These are phyloP conservation scores for Laburnicola sp. DNA, from an alignment of 2,329 filamentous ascomycete genomes.

Conservation along the genomic window DNA sequence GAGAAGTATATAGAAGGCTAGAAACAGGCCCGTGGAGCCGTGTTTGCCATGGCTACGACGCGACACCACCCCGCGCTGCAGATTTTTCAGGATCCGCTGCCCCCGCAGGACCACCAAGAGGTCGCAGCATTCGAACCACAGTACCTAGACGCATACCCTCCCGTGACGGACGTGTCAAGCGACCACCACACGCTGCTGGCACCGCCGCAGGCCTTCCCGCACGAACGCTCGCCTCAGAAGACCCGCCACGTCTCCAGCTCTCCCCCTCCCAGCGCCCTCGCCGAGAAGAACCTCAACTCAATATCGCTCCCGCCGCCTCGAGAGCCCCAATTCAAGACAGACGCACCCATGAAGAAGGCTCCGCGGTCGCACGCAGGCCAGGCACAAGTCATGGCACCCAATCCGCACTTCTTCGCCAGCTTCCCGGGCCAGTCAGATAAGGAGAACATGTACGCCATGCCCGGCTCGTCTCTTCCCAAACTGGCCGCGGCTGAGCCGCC, in stretches of 20 bases:
- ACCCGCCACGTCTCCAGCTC: conserved; percentile 60
- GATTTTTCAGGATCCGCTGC: conserved; percentile 61
- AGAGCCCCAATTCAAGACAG: conserved; percentile 59
- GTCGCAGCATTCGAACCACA: conserved; percentile 56
- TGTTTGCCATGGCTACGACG: conserved; percentile 56
- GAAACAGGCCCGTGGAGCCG: conserved; percentile 27
- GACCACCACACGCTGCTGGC: conserved; percentile 69
- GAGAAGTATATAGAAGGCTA: conserved; percentile 35
- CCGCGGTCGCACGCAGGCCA: conserved; percentile 52
- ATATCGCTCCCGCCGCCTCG: conserved; percentile 68
- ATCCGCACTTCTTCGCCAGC: conserved; percentile 57
- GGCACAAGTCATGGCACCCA: conserved; percentile 48
- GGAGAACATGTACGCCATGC: conserved; percentile 52
- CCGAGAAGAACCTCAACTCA: conserved; percentile 66
- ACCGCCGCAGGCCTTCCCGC: conserved; percentile 56
- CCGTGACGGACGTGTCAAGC: conserved; percentile 51
- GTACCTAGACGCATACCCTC: conserved; percentile 51
- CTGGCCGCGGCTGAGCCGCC: conserved; percentile 33
- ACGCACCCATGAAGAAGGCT: conserved; percentile 69
- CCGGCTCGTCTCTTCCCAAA: conserved; percentile 42
- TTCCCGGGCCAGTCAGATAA: conserved; percentile 54
- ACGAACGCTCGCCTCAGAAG: conserved; percentile 72
- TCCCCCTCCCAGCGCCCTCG: conserved; percentile 61
- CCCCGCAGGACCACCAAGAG: conserved; percentile 48
- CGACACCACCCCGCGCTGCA: conserved; percentile 59